Percentiles rank a stretch among this genome's conserved stretches.
phyloP scores from a whole-genome alignment of 352 stramenopile genomes.

The Globisporangium lucens region DNA sequence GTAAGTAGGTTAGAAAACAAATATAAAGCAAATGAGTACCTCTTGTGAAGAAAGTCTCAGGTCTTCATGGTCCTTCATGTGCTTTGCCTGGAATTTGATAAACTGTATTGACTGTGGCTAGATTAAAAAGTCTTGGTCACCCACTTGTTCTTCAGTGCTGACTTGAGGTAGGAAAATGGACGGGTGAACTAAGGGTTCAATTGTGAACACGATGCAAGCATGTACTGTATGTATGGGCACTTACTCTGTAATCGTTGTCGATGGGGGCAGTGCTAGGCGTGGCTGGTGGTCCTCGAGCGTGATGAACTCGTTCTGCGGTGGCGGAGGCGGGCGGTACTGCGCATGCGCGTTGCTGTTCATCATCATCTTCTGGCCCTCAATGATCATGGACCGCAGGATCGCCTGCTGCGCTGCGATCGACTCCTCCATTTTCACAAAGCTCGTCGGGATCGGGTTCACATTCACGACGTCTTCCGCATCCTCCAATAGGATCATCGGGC shows the following conservation, averaged over 20 bases:
- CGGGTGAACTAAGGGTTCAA: neutral
- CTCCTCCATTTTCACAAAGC: constrained; percentile 76
- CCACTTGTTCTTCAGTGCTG: neutral
- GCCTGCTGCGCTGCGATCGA: constrained; percentile 73
- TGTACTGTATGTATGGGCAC: constrained; percentile 8
- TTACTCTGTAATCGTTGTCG: constrained; percentile 13
- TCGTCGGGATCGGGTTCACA: constrained; percentile 54
- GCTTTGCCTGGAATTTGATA: neutral
- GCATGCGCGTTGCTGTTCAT: constrained; percentile 13
- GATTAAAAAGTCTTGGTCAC: neutral
- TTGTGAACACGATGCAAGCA: neutral
- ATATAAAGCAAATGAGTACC: neutral
- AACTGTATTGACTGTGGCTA: neutral
- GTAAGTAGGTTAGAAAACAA: neutral
- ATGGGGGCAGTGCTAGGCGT: constrained; percentile 25
- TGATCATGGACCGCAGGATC: constrained; percentile 66
- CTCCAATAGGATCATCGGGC: constrained; percentile 34
- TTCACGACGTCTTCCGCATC: constrained; percentile 37
- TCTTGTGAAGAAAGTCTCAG: neutral
- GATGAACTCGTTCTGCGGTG: constrained; percentile 22
- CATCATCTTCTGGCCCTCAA: constrained; percentile 79
- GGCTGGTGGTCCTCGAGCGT: constrained; percentile 20
- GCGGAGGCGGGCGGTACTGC: constrained; percentile 6
- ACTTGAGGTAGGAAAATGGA: neutral
- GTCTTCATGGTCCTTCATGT: neutral